A percentile compares a stretch with the other conserved stretches of the same genome.
phyloP scores from a whole-genome alignment of 2,329 filamentous ascomycete species.

The Lasiodiplodia hormozganensis region DNA sequence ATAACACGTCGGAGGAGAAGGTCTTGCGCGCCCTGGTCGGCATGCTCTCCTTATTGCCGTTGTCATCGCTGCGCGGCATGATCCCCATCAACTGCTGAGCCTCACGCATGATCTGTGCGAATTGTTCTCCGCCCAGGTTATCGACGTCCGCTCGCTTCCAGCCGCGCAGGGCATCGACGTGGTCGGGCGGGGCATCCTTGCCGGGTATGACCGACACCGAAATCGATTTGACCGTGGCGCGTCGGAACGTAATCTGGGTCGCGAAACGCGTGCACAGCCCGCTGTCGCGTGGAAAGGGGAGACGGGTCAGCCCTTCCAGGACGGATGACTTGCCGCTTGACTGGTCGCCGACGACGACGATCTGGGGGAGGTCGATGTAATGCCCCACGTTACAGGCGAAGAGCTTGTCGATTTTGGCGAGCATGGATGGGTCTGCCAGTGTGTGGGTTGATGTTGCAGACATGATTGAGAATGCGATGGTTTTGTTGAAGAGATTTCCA shows the following conservation, averaged over 20 bases:
- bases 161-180: conserved; percentile 33
- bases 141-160: conserved; percentile 38
- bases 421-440: conserved; percentile 29
- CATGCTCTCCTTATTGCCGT: conserved; percentile 49
- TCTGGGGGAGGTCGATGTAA: conserved; percentile 63
- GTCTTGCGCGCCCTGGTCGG: conserved; percentile 38
- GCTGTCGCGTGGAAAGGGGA: conserved; percentile 48
- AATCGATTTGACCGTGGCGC: conserved; percentile 34
- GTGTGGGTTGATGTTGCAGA: neutral
- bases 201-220: conserved; percentile 42
- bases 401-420: conserved; percentile 46
- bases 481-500: neutral
- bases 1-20: conserved; percentile 37
- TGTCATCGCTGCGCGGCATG: conserved; percentile 30
- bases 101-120: conserved; percentile 31
- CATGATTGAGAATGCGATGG: neutral
- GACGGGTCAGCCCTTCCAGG: conserved; percentile 51
- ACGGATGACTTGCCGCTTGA: conserved; percentile 79
- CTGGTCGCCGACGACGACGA: conserved; percentile 85
- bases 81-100: conserved; percentile 47
- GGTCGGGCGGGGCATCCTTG: conserved; percentile 32
- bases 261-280: conserved; percentile 54
- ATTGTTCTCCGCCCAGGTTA: conserved; percentile 33
- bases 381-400: conserved; percentile 44
- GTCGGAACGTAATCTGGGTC: conserved; percentile 54